Evolutionary conservation across 768 basidiomycete species (phyloP).

Genomic region (Leccinum truebloodii): DNA sequence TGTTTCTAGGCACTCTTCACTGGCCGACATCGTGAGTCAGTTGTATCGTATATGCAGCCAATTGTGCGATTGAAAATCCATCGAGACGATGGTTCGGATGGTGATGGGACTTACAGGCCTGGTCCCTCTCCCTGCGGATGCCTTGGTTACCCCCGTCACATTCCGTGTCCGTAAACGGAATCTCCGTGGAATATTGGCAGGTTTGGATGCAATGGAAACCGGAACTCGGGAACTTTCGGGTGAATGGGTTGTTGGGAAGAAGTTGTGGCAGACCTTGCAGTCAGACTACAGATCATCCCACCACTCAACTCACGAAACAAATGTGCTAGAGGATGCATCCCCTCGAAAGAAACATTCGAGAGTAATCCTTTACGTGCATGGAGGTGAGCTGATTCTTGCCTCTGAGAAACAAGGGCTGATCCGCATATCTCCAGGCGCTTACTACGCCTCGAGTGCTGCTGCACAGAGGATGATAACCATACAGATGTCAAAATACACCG

Average conservation of each 20-base stretch:
- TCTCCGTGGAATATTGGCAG: slow-evolving; percentile 77
- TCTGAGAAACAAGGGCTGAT: slow-evolving; percentile 5
- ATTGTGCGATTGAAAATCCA: slow-evolving; percentile 3
- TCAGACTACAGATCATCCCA: slow-evolving; percentile 69
- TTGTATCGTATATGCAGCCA: background rate
- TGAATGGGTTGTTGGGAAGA: slow-evolving; percentile 96
- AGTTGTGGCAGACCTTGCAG: slow-evolving; percentile 86
- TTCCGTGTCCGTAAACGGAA: slow-evolving; percentile 75
- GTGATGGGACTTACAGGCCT: slow-evolving; percentile 80
- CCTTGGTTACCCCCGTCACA: slow-evolving; percentile 91
- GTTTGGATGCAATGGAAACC: slow-evolving; percentile 72
- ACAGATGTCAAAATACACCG: slow-evolving; percentile 83
- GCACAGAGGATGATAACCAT: slow-evolving; percentile 90
- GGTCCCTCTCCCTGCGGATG: slow-evolving; percentile 87
- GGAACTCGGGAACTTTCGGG: slow-evolving; percentile 83
- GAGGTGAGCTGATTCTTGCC: slow-evolving; percentile 52
- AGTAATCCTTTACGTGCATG: slow-evolving; percentile 92
- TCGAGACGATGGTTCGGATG: slow-evolving; percentile 50
- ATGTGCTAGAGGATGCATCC: slow-evolving; percentile 15
- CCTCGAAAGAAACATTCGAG: slow-evolving; percentile 58
- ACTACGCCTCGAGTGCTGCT: slow-evolving; percentile 89
- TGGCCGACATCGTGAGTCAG: slow-evolving; percentile 75
- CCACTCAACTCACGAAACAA: slow-evolving; percentile 23
- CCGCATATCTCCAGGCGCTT: slow-evolving; percentile 61
- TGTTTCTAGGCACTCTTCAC: slow-evolving; percentile 73